A percentile compares a stretch with the other conserved stretches of the same genome.
Evolutionary conservation across 2,329 filamentous ascomycete genomes (phyloP).

Genomic region (Ophiostoma australiae): DNA sequence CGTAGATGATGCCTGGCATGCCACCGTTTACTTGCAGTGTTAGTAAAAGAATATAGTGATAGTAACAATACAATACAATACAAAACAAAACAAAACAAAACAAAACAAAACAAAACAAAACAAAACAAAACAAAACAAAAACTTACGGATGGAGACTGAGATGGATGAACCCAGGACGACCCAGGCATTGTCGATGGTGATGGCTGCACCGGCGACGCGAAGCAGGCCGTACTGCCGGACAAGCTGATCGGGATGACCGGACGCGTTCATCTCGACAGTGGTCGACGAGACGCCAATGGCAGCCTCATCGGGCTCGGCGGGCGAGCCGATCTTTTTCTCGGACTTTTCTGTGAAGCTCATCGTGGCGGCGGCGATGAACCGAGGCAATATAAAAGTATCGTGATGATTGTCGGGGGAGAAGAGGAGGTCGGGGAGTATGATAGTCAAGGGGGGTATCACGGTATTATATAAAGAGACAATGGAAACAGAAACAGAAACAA

Average conservation of each 20-base stretch:
- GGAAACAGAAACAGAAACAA: not conserved
- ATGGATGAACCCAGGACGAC: conserved; percentile 59
- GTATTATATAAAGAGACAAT: not conserved
- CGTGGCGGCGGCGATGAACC: not conserved
- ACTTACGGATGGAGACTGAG: conserved; percentile 46
- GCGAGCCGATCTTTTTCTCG: not conserved
- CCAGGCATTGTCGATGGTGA: conserved; percentile 63
- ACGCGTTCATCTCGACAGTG: conserved; percentile 48
- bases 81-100: not conserved
- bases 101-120: too few relatives aligned
- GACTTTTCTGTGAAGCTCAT: conserved; percentile 14
- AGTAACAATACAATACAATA: not conserved
- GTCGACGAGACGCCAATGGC: not conserved
- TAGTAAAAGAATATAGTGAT: not conserved
- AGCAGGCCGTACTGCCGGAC: conserved; percentile 58
- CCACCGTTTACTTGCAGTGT: conserved; percentile 38
- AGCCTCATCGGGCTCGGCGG: conserved; percentile 17
- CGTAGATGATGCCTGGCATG: conserved; percentile 41
- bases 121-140: not conserved
- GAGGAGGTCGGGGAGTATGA: not conserved
- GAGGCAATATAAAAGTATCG: not conserved
- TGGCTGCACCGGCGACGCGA: conserved; percentile 54
- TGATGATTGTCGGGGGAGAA: not conserved
- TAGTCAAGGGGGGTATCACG: conserved; percentile 3
- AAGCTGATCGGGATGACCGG: conserved; percentile 59